phyloP scores from a whole-genome alignment of 371 early-diverging fungal genomes.

The Mortierella sp. region DNA sequence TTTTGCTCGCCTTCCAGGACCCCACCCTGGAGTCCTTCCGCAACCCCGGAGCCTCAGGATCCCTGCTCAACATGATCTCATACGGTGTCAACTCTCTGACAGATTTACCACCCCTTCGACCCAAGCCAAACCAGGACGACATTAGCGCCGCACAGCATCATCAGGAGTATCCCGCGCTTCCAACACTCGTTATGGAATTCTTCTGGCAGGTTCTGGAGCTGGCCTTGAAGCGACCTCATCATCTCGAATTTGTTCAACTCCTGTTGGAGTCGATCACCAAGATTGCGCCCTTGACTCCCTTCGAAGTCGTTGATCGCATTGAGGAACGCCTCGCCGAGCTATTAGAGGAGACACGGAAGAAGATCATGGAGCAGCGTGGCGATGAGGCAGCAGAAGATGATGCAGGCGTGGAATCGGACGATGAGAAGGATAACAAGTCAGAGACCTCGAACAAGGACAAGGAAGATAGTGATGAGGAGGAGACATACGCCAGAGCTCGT shows the following conservation, averaged over 20 bases:
- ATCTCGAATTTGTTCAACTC: slow-evolving; percentile 54
- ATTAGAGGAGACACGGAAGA: slow-evolving; percentile 52
- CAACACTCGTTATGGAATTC: slow-evolving; percentile 55
- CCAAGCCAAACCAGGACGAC: slow-evolving; percentile 17
- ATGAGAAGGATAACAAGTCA: slow-evolving; percentile 13
- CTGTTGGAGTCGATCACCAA: slow-evolving; percentile 54
- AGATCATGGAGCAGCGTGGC: slow-evolving; percentile 55
- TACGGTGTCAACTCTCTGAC: slow-evolving; percentile 53
- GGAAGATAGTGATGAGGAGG: not conserved
- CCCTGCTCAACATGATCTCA: slow-evolving; percentile 56
- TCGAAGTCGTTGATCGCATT: slow-evolving; percentile 53
- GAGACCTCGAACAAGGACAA: slow-evolving; percentile 8
- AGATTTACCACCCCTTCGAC: slow-evolving; percentile 47
- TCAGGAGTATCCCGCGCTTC: slow-evolving; percentile 48
- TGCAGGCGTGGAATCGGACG: slow-evolving; percentile 4
- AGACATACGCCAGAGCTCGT: slow-evolving; percentile 20
- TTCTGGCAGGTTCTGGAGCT: slow-evolving; percentile 55
- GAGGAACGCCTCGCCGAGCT: slow-evolving; percentile 57
- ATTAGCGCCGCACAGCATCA: slow-evolving; percentile 25
- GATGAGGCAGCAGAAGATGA: slow-evolving; percentile 24
- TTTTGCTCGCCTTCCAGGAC: slow-evolving; percentile 55
- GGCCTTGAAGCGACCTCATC: slow-evolving; percentile 53
- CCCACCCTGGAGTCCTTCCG: slow-evolving; percentile 54
- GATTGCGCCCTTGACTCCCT: slow-evolving; percentile 44
- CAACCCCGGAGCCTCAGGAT: slow-evolving; percentile 54